Conservation (phyloP, 2,329 filamentous ascomycete species). For the Cordyceps militaris region DNA sequence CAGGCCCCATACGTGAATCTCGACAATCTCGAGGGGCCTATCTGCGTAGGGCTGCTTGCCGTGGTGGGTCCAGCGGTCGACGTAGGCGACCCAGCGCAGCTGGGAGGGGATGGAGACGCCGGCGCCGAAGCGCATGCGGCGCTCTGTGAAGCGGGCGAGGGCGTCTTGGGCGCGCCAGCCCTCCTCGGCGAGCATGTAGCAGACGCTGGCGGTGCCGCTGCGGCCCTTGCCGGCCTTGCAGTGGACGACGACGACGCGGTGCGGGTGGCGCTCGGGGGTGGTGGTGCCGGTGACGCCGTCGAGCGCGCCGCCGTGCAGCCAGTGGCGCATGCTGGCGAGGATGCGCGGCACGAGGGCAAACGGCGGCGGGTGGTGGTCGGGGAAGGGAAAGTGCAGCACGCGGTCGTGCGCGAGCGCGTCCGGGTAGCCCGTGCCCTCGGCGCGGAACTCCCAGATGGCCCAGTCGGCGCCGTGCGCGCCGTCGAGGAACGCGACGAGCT, state of each 20-base stretch:
- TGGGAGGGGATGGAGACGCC: conserved; percentile 94
- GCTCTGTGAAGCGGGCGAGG: conserved; percentile 59
- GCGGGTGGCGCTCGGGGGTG: background rate
- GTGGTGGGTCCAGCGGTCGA: conserved; percentile 72
- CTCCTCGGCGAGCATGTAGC: conserved; percentile 85
- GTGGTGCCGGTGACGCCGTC: conserved; percentile 12
- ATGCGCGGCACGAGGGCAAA: conserved; percentile 84
- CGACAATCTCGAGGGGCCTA: conserved; percentile 72
- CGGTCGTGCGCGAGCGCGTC: conserved; percentile 81
- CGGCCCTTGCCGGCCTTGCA: conserved; percentile 96
- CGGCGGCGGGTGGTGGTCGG: conserved; percentile 93
- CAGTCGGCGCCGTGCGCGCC: conserved; percentile 74
- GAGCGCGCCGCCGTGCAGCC: conserved; percentile 54
- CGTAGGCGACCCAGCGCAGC: conserved; percentile 78
- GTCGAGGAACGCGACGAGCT: conserved; percentile 82
- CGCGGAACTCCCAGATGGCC: conserved; percentile 97
- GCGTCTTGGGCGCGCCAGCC: conserved; percentile 49
- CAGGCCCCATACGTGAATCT: conserved; percentile 86
- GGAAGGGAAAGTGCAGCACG: conserved; percentile 89
- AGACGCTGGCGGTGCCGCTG: conserved; percentile 80
- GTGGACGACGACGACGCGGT: conserved; percentile 79
- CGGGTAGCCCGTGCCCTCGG: conserved; percentile 91
- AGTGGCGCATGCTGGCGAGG: conserved; percentile 87
- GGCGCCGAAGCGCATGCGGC: conserved; percentile 85
- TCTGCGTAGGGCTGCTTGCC: conserved; percentile 72